These are phyloP conservation scores for Tylopilus felleus DNA, from an alignment of 768 basidiomycete genomes.

Conservation along the genomic window DNA sequence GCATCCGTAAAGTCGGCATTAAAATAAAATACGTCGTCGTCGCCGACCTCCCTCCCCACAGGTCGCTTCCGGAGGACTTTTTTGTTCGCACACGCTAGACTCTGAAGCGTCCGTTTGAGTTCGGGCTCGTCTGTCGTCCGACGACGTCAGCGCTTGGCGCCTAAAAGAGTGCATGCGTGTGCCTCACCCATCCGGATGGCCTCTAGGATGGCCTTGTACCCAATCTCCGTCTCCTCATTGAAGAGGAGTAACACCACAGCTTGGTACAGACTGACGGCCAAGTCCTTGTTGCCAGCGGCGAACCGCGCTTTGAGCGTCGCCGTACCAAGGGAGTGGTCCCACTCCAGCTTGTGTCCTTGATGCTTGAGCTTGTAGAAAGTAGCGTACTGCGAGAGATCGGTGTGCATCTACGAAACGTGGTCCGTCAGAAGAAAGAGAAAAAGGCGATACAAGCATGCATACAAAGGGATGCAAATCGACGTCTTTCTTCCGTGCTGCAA, in stretches of 20 bases:
- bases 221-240: slow-evolving; percentile 60
- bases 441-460: slow-evolving; percentile 16
- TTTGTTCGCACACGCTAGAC: slow-evolving; percentile 87
- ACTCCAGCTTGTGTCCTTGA: slow-evolving; percentile 69
- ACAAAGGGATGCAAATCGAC: slow-evolving; percentile 55
- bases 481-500: slow-evolving; percentile 47
- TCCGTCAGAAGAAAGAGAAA: slow-evolving; percentile 7
- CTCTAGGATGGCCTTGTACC: slow-evolving; percentile 64
- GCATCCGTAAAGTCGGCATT: slow-evolving; percentile 82
- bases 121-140: slow-evolving; percentile 57
- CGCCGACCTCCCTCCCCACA: slow-evolving; percentile 69
- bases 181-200: slow-evolving; percentile 69
- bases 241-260: slow-evolving; percentile 83
- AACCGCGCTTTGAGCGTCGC: slow-evolving; percentile 74
- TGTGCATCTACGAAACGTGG: slow-evolving; percentile 58
- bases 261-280: slow-evolving; percentile 90
- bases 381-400: slow-evolving; percentile 58
- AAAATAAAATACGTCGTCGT: slow-evolving; percentile 74
- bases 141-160: background rate
- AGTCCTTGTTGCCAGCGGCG: slow-evolving; percentile 68
- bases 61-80: slow-evolving; percentile 83
- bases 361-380: slow-evolving; percentile 79
- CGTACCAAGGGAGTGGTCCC: slow-evolving; percentile 86
- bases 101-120: slow-evolving; percentile 83
- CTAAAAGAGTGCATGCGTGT: background rate